These are phyloP conservation scores for Rhytidhysteron rufulum DNA, from an alignment of 2,329 filamentous ascomycete genomes.

Conservation along the genomic window DNA sequence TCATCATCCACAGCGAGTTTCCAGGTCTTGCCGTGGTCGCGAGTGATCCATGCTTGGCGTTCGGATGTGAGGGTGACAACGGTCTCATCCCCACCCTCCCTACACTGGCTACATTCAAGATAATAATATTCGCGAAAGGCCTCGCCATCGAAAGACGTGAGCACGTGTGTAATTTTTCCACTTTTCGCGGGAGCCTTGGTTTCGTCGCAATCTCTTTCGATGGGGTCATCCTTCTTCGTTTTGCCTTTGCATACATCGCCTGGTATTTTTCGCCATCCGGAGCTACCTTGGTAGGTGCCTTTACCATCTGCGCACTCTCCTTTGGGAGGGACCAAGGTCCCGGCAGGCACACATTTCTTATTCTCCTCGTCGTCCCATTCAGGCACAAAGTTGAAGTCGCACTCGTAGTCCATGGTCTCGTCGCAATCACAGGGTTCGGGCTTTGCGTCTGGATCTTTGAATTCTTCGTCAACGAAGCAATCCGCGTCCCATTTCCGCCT, in stretches of 20 bases:
- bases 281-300: slow-evolving; percentile 77
- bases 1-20: slow-evolving; percentile 66
- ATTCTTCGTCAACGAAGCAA: slow-evolving; percentile 84
- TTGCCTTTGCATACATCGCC: slow-evolving; percentile 47
- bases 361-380: slow-evolving; percentile 47
- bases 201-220: slow-evolving; percentile 74
- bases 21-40: slow-evolving; percentile 90
- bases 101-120: slow-evolving; percentile 64
- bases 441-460: slow-evolving; percentile 69
- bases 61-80: slow-evolving; percentile 58
- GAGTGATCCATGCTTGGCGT: slow-evolving; percentile 66
- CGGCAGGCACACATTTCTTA: slow-evolving; percentile 64
- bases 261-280: slow-evolving; percentile 89
- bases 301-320: slow-evolving; percentile 69
- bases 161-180: slow-evolving; percentile 62
- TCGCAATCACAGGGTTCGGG: slow-evolving; percentile 77
- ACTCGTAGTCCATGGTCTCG: slow-evolving; percentile 78
- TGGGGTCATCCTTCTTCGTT: slow-evolving; percentile 43
- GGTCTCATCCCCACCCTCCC: slow-evolving; percentile 67
- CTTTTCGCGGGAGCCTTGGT: slow-evolving; percentile 52
- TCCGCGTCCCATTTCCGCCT: slow-evolving; percentile 83
- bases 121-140: slow-evolving; percentile 62
- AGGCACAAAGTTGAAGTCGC: slow-evolving; percentile 83
- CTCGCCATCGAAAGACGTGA: slow-evolving; percentile 60
- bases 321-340: slow-evolving; percentile 62